These are phyloP conservation scores for Phytophthora pluvialis DNA, from an alignment of 352 stramenopile genomes.

Conservation along the genomic window DNA sequence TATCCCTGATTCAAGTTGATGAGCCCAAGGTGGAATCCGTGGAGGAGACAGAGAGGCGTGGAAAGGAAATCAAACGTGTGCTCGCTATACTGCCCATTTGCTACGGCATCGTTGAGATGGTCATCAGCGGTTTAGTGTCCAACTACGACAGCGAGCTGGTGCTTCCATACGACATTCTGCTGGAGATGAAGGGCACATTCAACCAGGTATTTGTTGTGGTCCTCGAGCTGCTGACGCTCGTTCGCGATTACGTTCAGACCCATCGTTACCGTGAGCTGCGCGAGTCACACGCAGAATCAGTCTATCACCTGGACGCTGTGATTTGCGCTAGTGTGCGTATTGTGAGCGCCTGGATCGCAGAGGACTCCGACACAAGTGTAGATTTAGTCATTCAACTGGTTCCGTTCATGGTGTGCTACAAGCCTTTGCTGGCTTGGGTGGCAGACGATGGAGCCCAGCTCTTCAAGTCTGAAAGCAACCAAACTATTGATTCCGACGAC, in stretches of 20 bases:
- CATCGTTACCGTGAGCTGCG: slow-evolving; percentile 66
- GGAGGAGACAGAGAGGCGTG: slow-evolving; percentile 52
- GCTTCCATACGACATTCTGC: slow-evolving; percentile 72
- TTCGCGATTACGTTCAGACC: slow-evolving; percentile 74
- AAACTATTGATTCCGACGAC: slow-evolving; percentile 65
- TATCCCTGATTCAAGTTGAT: slow-evolving; percentile 73
- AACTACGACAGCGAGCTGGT: slow-evolving; percentile 49
- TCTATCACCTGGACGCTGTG: slow-evolving; percentile 72
- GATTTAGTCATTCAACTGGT: slow-evolving; percentile 73
- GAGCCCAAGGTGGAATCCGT: slow-evolving; percentile 54
- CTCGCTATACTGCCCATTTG: slow-evolving; percentile 74
- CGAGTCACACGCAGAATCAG: slow-evolving; percentile 35
- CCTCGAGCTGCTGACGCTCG: slow-evolving; percentile 70
- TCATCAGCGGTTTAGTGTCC: slow-evolving; percentile 70
- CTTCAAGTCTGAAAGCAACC: slow-evolving; percentile 19
- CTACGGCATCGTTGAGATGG: slow-evolving; percentile 76
- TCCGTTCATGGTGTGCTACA: slow-evolving; percentile 86
- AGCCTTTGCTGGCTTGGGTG: slow-evolving; percentile 39
- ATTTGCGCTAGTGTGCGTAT: slow-evolving; percentile 82
- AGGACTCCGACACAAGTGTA: slow-evolving; percentile 79
- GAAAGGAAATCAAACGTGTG: slow-evolving; percentile 59
- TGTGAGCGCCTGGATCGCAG: slow-evolving; percentile 81
- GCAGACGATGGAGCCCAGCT: slow-evolving; percentile 19
- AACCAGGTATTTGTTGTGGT: slow-evolving; percentile 76
- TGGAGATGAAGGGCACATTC: slow-evolving; percentile 80